These are phyloP conservation scores for Malus hybrid DNA, from an alignment of 331 rosid species.

Conservation along the genomic window DNA sequence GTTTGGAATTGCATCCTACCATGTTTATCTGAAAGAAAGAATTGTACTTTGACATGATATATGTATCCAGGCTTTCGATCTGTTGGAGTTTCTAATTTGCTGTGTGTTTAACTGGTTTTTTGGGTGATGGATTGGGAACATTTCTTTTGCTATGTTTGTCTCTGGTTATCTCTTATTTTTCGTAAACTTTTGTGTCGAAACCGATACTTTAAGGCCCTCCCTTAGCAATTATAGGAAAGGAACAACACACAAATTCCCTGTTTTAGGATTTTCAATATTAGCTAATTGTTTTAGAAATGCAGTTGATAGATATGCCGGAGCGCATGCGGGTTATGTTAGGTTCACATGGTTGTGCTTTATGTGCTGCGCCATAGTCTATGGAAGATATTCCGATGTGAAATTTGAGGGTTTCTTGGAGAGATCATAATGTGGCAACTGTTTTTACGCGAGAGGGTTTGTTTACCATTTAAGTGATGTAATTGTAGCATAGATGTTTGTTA, in stretches of 20 bases:
- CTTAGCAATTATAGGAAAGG: not conserved
- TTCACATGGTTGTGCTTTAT: not conserved
- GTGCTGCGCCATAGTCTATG: not conserved
- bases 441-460: not conserved
- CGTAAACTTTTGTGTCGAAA: not conserved
- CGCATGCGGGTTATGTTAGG: not conserved
- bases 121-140: not conserved
- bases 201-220: not conserved
- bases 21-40: not conserved
- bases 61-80: not conserved
- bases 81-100: not conserved
- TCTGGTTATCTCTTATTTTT: not conserved
- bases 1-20: not conserved
- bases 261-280: not conserved
- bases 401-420: not conserved
- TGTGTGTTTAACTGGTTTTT: not conserved
- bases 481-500: not conserved
- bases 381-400: not conserved
- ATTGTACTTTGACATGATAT: not conserved
- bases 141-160: not conserved
- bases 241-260: not conserved
- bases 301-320: not conserved
- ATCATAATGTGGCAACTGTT: not conserved
- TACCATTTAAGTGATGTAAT: not conserved
- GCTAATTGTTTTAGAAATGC: not conserved